Base-by-base conservation (phyloP, 2,329 filamentous ascomycete genomes). In the Botrytis fragariae region DNA sequence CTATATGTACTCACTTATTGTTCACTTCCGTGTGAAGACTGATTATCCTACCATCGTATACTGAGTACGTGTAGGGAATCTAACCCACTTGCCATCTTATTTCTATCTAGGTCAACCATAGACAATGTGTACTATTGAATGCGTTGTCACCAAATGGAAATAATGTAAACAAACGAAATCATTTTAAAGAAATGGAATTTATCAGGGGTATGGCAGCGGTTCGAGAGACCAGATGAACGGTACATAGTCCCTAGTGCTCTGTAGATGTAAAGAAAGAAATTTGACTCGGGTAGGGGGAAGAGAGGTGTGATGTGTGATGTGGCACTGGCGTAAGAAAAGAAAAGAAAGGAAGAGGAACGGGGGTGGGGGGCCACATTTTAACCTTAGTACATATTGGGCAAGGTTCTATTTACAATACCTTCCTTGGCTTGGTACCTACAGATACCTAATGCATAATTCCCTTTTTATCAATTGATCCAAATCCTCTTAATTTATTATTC, bases 381-480 rank as follows among this genome's bases (percentile, higher is more conserved):
- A 29, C 51, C 29, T 64, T 64, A 57, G n/a, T 57, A 18, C 51
- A 32, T 4, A 29, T 57, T 29, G 51, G 14, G 51, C 51, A 57
- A 57, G 51, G 51, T 29, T 57, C 51, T 57, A 57, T 29, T 32
- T 57, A 57, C 51, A 57, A 29, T 18, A 4, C n/a, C 25, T n/a
- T 3, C 48, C 48, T 25, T 37, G 22, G 29, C 57, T 3, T 29
- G 54, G 29, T 18, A n/a, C 35, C 35, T 42, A 42, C 48, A 54
- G 48, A 54, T 10, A n/a, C 48, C 48, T n/a, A 25, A n/a, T 57
- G 35, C 45, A 57, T 68, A 57, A 68, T 68, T 68, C 64, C 35
- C 64, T 57, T 57, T 68, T 25, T 51, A 57, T 68, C 48, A 68
- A 68, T 68, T 57, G 62, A 48, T 35, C 42, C 39, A 64, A 64